These are phyloP conservation scores for Umbelopsis sp. DNA, from an alignment of 371 early-diverging fungal species.

Conservation along the genomic window DNA sequence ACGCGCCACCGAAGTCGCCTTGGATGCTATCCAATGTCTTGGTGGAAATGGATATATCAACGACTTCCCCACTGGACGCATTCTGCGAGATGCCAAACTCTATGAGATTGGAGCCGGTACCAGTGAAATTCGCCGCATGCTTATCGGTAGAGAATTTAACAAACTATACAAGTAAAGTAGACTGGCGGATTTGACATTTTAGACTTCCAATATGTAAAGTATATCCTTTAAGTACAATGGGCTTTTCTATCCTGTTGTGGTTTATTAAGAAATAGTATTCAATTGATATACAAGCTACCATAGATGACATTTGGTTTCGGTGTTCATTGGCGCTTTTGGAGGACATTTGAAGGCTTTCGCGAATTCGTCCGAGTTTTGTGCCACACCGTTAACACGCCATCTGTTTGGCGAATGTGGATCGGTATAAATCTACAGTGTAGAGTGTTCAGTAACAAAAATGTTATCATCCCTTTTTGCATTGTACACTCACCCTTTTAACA, in stretches of 20 bases:
- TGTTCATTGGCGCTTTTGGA: constrained; percentile 56
- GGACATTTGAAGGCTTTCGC: constrained; percentile 68
- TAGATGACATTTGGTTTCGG: constrained; percentile 50
- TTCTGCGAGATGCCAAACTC: constrained; percentile 94
- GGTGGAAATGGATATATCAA: constrained; percentile 97
- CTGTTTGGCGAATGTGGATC: constrained; percentile 60
- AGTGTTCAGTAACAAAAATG: background rate
- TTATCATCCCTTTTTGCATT: background rate
- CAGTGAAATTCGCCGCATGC: constrained; percentile 95
- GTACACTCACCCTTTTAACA: constrained; percentile 37
- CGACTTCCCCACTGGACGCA: constrained; percentile 92
- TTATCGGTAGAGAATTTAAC: constrained; percentile 86
- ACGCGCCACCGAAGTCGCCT: constrained; percentile 92
- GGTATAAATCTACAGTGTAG: constrained; percentile 31
- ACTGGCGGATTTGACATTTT: background rate
- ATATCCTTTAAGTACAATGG: too few relatives aligned
- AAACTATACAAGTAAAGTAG: constrained; percentile 45
- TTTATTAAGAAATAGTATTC: too few relatives aligned
- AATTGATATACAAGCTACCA: constrained; percentile 36
- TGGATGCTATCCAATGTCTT: constrained; percentile 95
- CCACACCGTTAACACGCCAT: constrained; percentile 65
- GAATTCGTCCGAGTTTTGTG: constrained; percentile 65
- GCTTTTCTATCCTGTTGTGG: too few relatives aligned
- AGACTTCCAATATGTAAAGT: background rate
- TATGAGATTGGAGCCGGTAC: constrained; percentile 99